Base-by-base conservation (phyloP, 805 yeast genomes). In the Wickerhamomyces mucosus region DNA sequence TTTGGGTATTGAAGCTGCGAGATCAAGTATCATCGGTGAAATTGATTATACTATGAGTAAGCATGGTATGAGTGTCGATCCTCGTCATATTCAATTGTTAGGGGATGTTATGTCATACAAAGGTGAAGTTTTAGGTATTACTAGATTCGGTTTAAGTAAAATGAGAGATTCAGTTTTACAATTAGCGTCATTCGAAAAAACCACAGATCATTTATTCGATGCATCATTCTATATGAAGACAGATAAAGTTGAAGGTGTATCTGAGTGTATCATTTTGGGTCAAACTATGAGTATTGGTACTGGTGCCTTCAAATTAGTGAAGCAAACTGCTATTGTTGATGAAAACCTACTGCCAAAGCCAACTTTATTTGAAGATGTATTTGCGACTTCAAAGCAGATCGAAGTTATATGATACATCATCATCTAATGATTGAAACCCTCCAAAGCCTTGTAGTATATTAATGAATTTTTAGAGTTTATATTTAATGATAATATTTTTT, bases 11-110 rank as follows among this genome's bases (percentile, higher is more conserved):
- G 99, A 92, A 57, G 99, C 99, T 2, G 98, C 98, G 2, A 72
- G 99, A 55, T 63, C 85, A 1, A 79, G 95, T 45, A 92, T 92
- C 54, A 81, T 92, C 53, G 76, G 76, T 41, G 99, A 92, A 63
- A 92, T 92, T 57, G 95, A 83, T 53, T 86, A 86, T 53, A 92
- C 98, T 34, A 92, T 92, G 99, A 78, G 95, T 53, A 85, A 86
- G 59, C 98, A 92, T 66, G 99, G 99, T 60, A 92, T 92, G 98
- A 84, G 95, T 56, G 96, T 92, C 30, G 99, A 92, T 67, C 98
- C 97, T 39, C 95, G 99, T 67, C 99, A 92, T 58, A 88, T 94
- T 55, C 97, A 92, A 63, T 65, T 92, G 28, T 64, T 92, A 41
- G 98, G 98, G 42, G 99, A 92, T 58, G 97, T 92, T 30, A 92